Percentiles rank a stretch among this genome's conserved stretches.
Evolutionary conservation across 805 yeast species (phyloP).

Genomic region (Metschnikowia reukaufii): DNA sequence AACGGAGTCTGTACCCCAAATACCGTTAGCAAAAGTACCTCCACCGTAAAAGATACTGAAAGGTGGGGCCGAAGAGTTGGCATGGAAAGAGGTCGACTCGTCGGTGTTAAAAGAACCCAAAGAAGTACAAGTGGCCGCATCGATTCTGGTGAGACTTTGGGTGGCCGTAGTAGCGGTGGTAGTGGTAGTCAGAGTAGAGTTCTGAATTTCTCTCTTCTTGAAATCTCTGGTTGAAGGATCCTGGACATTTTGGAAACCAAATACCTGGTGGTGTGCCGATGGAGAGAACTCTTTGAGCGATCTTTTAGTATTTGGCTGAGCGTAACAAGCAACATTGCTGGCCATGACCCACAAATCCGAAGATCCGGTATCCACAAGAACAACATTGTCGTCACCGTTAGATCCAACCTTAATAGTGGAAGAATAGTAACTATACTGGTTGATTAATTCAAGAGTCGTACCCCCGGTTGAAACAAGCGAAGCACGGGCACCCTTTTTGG

Average conservation of each 20-base stretch:
- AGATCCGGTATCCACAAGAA: constrained; percentile 45
- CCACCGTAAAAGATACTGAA: neutral
- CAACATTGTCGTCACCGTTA: constrained; percentile 23
- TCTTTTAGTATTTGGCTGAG: neutral
- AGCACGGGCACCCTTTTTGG: constrained; percentile 3
- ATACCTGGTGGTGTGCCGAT: constrained; percentile 3
- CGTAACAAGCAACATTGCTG: constrained; percentile 4
- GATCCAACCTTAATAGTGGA: constrained; percentile 17
- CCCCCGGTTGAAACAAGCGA: constrained; percentile 9
- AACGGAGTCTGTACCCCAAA: neutral
- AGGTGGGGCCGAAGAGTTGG: constrained; percentile 22
- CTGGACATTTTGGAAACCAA: neutral
- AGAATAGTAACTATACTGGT: constrained; percentile 14
- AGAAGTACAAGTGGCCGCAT: constrained; percentile 12
- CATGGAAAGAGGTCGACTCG: neutral
- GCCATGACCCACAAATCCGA: constrained; percentile 46
- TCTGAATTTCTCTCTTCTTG: neutral
- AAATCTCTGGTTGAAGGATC: neutral
- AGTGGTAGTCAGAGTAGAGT: neutral
- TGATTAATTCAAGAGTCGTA: constrained; percentile 9
- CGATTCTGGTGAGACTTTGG: neutral
- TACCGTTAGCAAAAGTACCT: neutral
- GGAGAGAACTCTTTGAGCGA: neutral
- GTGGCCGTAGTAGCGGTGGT: neutral
- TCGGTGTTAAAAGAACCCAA: neutral